Evolutionary conservation across 495 filamentous ascomycete species (phyloP).

Genomic region (Talaromyces trachyspermus): DNA sequence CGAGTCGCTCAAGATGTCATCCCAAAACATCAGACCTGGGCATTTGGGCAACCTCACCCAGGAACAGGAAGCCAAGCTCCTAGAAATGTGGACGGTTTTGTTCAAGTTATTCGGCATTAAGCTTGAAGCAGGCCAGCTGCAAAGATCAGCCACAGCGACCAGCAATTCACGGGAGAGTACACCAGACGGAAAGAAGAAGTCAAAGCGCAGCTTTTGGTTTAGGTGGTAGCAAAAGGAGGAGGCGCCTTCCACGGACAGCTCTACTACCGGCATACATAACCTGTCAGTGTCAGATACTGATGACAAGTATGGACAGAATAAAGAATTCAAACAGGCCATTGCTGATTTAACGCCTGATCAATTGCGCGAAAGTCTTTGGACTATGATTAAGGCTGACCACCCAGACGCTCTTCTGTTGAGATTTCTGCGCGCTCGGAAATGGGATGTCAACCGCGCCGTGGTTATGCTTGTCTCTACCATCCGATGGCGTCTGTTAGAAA

Average conservation of each 20-base stretch:
- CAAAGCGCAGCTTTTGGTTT: constrained; percentile 55
- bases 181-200: constrained; percentile 59
- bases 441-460: constrained; percentile 88
- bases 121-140: constrained; percentile 21
- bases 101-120: constrained; percentile 73
- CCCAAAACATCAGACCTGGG: constrained; percentile 51
- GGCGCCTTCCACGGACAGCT: constrained; percentile 37
- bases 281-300: constrained; percentile 51
- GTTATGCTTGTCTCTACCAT: constrained; percentile 93
- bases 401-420: constrained; percentile 82
- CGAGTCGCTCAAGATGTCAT: constrained; percentile 35
- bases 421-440: constrained; percentile 89
- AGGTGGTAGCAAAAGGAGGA: constrained; percentile 51
- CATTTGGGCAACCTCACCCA: constrained; percentile 79
- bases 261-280: constrained; percentile 22
- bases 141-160: constrained; percentile 18
- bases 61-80: constrained; percentile 82
- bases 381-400: constrained; percentile 92
- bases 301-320: constrained; percentile 89
- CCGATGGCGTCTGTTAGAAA: constrained; percentile 76
- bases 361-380: constrained; percentile 80
- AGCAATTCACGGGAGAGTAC: constrained; percentile 17
- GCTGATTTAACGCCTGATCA: constrained; percentile 68
- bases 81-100: constrained; percentile 73
- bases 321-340: constrained; percentile 75